phyloP scores from a whole-genome alignment of 768 basidiomycete genomes.

The Vishniacozyma victoriae region DNA sequence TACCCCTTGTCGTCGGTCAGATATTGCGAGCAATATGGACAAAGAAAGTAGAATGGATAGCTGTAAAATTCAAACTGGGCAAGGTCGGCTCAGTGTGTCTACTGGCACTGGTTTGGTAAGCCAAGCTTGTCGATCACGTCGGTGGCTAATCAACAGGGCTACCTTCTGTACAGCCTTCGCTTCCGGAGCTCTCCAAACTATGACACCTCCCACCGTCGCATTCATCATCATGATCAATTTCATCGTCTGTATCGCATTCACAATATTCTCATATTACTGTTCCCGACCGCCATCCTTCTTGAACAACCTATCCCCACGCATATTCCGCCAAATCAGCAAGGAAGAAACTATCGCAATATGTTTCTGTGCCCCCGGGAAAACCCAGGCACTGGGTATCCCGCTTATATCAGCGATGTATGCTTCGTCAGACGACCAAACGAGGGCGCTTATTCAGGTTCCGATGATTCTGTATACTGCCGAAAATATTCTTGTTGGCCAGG shows the following conservation, averaged over 20 bases:
- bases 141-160: conserved; percentile 11
- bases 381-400: conserved; percentile 31
- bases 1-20: conserved; percentile 43
- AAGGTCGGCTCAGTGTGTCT: conserved; percentile 37
- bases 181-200: conserved; percentile 9
- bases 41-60: conserved; percentile 19
- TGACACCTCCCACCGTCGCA: conserved; percentile 1
- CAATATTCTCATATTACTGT: conserved; percentile 8
- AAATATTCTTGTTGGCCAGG: conserved; percentile 32
- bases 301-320: background rate
- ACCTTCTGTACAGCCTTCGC: conserved; percentile 22
- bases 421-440: conserved; percentile 12
- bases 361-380: conserved; percentile 20
- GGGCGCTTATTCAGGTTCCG: conserved; percentile 31
- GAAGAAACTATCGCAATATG: conserved; percentile 11
- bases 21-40: conserved; percentile 33
- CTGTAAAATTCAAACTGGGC: conserved; percentile 20
- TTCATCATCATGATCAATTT: conserved; percentile 28
- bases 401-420: conserved; percentile 36
- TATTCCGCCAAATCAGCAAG: conserved; percentile 8
- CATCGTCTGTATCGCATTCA: conserved; percentile 23
- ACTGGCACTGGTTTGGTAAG: conserved; percentile 38
- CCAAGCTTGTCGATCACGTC: background rate
- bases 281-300: conserved; percentile 11
- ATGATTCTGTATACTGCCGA: conserved; percentile 41